Evolutionary conservation across 2,329 filamentous ascomycete genomes (phyloP), one percentile per base, ranked within the genome.

Genomic region (Colletotrichum lindemuthianum): DNA sequence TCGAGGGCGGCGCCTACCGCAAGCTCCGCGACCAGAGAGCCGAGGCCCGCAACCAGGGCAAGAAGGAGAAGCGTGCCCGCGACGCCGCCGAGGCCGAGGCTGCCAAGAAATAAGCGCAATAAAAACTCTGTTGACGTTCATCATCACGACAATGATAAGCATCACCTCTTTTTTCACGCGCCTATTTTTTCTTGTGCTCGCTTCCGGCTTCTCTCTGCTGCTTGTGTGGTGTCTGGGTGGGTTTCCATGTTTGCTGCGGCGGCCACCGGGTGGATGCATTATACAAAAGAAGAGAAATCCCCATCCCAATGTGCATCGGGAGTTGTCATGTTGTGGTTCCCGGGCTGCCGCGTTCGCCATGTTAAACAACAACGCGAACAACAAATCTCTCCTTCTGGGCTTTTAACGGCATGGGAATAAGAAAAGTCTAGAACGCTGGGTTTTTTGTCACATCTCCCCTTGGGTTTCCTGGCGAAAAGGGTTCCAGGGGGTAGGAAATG

Each of bases 1-100:
- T 86, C 77, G 91, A 94, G 84, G 91, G 93, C 82, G 91, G 90
- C 81, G 96, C 94, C 70, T 98, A 92, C 90, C 86, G 86, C 79
- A 90, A 88, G 77, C 89, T 99, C 79, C 92, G 96, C 81, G 85
- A 91, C 73, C 89, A 92, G 73, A 90, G 96, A 83, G 89, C 88
- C 80, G 92, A 96, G 78, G 89, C 91, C 76, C 91, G 94, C 81
- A 85, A 91, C 77, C 82, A 87, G 70, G 96, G 96, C 83, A 87
- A 87, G 77, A 90, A 93, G 80, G 94, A 96, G 88, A 98, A 98
- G 93, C 90, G 96, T 78, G 90, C 86, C 74, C 92, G 90, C 87
- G 92, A 92, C 76, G 95, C 91, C 86, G 91, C 90, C 74, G 92
- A 94, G 79, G 92, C 91, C 78, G 91, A 91, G 79, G 85, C 85